These are phyloP conservation scores for Gremmenia infestans DNA, from an alignment of 2,329 filamentous ascomycete genomes.

Conservation along the genomic window DNA sequence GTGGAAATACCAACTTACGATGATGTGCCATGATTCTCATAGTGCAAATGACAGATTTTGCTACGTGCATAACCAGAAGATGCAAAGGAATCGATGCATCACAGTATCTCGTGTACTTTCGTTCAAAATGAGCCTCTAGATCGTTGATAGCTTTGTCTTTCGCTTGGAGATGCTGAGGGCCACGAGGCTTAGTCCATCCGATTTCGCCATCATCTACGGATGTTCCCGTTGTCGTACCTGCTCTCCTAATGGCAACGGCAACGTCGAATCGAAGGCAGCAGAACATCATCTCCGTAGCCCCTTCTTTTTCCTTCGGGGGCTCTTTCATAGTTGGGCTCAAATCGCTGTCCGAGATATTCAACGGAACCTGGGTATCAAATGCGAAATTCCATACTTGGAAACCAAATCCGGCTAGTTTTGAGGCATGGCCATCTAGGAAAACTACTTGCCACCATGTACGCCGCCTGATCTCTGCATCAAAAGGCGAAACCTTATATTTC, in stretches of 20 bases:
- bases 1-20: constrained; percentile 6
- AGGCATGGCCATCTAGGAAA: constrained; percentile 53
- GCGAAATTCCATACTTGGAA: constrained; percentile 34
- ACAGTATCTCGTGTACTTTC: constrained; percentile 38
- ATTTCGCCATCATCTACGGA: neutral
- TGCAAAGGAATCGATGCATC: constrained; percentile 39
- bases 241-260: constrained; percentile 21
- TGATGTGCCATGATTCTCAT: constrained; percentile 32
- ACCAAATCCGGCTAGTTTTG: constrained; percentile 49
- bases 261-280: constrained; percentile 35
- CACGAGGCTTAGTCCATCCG: neutral
- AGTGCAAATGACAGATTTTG: constrained; percentile 27
- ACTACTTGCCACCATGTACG: constrained; percentile 59
- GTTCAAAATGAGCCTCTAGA: constrained; percentile 32
- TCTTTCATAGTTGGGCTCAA: constrained; percentile 41
- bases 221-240: constrained; percentile 1
- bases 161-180: constrained; percentile 8
- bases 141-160: constrained; percentile 29
- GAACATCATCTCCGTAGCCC: constrained; percentile 44
- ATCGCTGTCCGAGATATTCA: constrained; percentile 52
- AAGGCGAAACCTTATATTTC: constrained; percentile 37
- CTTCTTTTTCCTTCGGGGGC: constrained; percentile 36
- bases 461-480: constrained; percentile 55
- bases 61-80: constrained; percentile 24
- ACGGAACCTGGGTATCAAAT: constrained; percentile 45